phyloP scores from a whole-genome alignment of 768 basidiomycete species.

The Mycena galopus region DNA sequence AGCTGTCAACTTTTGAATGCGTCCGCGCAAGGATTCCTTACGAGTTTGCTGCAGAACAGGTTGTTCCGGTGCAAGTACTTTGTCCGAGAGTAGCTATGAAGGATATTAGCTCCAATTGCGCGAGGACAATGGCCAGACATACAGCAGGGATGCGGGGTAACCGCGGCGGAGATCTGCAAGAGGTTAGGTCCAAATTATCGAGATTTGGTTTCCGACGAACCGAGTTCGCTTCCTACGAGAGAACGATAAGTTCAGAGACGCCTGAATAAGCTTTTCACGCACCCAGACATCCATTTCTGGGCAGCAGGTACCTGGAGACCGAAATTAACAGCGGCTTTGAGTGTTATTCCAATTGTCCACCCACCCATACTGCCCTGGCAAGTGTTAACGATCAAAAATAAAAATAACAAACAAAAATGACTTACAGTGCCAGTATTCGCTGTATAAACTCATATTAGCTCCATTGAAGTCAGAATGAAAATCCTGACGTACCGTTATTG shows the following conservation, averaged over 20 bases:
- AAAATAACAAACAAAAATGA: neutral
- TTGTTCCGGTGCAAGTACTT: slow-evolving; percentile 50
- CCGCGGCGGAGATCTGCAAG: slow-evolving; percentile 48
- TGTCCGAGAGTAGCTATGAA: slow-evolving; percentile 44
- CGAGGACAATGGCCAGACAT: slow-evolving; percentile 21
- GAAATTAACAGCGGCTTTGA: neutral
- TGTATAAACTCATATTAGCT: slow-evolving; percentile 3
- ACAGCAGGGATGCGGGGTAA: slow-evolving; percentile 57
- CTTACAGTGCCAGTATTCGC: slow-evolving; percentile 53
- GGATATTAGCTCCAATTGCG: neutral
- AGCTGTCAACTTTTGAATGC: slow-evolving; percentile 3
- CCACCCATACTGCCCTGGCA: neutral
- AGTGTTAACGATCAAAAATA: neutral
- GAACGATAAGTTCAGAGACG: slow-evolving; percentile 18
- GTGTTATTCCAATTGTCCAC: neutral
- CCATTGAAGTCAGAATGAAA: neutral
- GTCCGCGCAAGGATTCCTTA: neutral
- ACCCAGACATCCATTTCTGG: slow-evolving; percentile 37
- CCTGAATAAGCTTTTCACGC: neutral
- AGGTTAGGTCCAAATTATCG: neutral
- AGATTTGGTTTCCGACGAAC: slow-evolving; percentile 43
- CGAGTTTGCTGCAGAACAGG: slow-evolving; percentile 43
- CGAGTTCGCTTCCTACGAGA: slow-evolving; percentile 26
- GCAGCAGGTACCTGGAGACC: slow-evolving; percentile 35
- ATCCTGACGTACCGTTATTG: slow-evolving; percentile 22